phyloP scores from a whole-genome alignment of 805 yeast species.

The Hyphopichia homilentoma region DNA sequence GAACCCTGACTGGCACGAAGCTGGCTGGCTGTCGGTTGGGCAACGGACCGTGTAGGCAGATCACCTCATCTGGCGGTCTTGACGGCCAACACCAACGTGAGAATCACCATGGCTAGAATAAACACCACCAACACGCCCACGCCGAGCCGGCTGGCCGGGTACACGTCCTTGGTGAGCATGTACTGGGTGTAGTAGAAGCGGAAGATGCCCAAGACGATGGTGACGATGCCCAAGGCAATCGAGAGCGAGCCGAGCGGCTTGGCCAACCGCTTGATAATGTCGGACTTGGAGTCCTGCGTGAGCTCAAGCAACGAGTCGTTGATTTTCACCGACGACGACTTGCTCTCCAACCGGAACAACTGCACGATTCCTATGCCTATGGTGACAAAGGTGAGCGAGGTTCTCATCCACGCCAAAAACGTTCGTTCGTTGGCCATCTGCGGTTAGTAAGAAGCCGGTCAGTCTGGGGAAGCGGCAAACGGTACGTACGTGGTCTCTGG shows the following conservation, averaged over 20 bases:
- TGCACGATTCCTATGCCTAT: conserved; percentile 62
- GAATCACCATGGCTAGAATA: conserved; percentile 1
- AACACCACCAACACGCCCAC: neutral
- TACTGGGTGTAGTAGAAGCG: conserved; percentile 1
- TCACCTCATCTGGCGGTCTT: too few relatives aligned
- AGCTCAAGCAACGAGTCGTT: conserved; percentile 8
- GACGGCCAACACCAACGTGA: neutral
- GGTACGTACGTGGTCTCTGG: conserved; percentile 49
- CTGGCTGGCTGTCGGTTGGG: too few relatives aligned
- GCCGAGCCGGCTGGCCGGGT: neutral
- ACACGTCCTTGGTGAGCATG: neutral
- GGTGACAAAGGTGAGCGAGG: conserved; percentile 54
- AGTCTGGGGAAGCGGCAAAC: conserved; percentile 4
- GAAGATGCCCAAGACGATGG: neutral
- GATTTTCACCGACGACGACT: conserved; percentile 13
- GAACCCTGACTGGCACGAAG: too few relatives aligned
- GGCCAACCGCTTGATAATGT: neutral
- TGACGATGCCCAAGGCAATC: neutral
- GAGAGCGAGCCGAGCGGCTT: neutral
- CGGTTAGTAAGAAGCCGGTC: conserved; percentile 4
- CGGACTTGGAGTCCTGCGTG: conserved; percentile 1
- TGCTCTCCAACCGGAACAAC: conserved; percentile 42
- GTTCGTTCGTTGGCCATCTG: conserved; percentile 60
- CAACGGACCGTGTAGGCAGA: too few relatives aligned
- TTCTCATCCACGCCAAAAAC: conserved; percentile 61